These are phyloP conservation scores for Globisporangium paroecandrum DNA, from an alignment of 352 stramenopile species.

Conservation along the genomic window DNA sequence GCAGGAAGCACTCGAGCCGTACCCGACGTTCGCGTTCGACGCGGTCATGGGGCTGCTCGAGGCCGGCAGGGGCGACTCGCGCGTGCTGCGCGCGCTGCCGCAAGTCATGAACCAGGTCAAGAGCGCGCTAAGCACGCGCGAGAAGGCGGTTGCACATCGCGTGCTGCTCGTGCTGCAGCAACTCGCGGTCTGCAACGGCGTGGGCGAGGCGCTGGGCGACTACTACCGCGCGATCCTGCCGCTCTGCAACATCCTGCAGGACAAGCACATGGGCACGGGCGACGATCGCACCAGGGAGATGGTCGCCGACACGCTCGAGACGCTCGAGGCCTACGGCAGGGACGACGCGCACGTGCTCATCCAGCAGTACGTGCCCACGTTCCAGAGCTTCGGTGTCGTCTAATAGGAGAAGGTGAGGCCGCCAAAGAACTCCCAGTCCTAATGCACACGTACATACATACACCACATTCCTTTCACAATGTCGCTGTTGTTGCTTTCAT, in stretches of 20 bases:
- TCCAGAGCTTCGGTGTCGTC: conserved; percentile 38
- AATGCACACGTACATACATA: conserved; percentile 3
- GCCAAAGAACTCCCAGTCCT: neutral
- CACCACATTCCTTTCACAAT: conserved; percentile 1
- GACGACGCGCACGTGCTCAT: conserved; percentile 68
- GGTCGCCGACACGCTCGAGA: conserved; percentile 65
- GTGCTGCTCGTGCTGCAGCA: conserved; percentile 71
- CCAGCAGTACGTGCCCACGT: conserved; percentile 74
- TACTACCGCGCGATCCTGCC: conserved; percentile 74
- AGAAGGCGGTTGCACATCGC: conserved; percentile 64
- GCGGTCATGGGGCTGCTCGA: conserved; percentile 65
- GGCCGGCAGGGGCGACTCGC: conserved; percentile 34
- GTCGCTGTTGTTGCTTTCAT: neutral
- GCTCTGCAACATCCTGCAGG: conserved; percentile 81
- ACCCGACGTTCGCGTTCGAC: conserved; percentile 67
- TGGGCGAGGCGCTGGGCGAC: conserved; percentile 57
- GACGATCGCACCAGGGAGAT: conserved; percentile 56
- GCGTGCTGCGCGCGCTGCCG: conserved; percentile 53
- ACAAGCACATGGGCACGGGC: conserved; percentile 70
- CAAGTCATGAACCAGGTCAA: conserved; percentile 65
- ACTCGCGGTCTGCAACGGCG: conserved; percentile 61
- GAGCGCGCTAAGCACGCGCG: conserved; percentile 52
- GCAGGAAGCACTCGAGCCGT: conserved; percentile 73
- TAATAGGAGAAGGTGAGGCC: neutral
- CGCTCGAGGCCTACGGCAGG: conserved; percentile 64